Percentiles rank a stretch among this genome's conserved stretches.
Conservation (phyloP, 805 yeast species). For the Candida fluviatilis region DNA sequence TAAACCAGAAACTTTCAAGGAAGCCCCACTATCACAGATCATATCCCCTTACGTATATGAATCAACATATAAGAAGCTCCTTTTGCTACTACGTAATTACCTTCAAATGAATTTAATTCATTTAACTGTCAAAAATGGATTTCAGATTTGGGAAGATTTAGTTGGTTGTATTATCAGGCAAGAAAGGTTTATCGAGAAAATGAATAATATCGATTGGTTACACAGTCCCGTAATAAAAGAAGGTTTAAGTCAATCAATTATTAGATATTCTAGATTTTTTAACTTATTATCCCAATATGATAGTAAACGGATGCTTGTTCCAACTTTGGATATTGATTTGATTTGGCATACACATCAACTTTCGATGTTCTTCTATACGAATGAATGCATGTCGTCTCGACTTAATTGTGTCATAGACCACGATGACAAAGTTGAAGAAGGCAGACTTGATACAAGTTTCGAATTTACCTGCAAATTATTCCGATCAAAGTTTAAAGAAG, state of each 20-base stretch:
- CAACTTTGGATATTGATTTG: constrained; percentile 11
- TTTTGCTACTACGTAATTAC: constrained; percentile 6
- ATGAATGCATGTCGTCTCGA: neutral
- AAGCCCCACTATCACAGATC: too few species aligned
- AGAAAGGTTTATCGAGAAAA: constrained; percentile 9
- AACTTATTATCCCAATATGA: neutral
- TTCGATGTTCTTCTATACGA: constrained; percentile 4
- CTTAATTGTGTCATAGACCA: constrained; percentile 15
- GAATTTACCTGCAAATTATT: constrained; percentile 15
- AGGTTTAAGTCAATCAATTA: constrained; percentile 4
- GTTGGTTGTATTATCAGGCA: constrained; percentile 11
- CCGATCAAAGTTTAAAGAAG: constrained; percentile 10
- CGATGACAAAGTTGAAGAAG: constrained; percentile 21
- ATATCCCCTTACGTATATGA: too few species aligned
- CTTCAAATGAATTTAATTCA: constrained; percentile 9
- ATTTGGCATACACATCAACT: constrained; percentile 12
- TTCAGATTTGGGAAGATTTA: constrained; percentile 7
- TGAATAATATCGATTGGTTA: constrained; percentile 9
- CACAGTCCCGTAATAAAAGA: constrained; percentile 5
- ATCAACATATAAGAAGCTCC: neutral
- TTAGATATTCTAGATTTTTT: constrained; percentile 6
- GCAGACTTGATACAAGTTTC: constrained; percentile 13
- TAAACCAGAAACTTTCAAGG: too few species aligned
- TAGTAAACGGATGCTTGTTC: constrained; percentile 6
- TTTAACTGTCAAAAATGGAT: constrained; percentile 4